Evolutionary conservation across 805 yeast genomes (phyloP), one percentile per base, ranked within the genome.

Genomic region (Starmerella stigmatis): DNA sequence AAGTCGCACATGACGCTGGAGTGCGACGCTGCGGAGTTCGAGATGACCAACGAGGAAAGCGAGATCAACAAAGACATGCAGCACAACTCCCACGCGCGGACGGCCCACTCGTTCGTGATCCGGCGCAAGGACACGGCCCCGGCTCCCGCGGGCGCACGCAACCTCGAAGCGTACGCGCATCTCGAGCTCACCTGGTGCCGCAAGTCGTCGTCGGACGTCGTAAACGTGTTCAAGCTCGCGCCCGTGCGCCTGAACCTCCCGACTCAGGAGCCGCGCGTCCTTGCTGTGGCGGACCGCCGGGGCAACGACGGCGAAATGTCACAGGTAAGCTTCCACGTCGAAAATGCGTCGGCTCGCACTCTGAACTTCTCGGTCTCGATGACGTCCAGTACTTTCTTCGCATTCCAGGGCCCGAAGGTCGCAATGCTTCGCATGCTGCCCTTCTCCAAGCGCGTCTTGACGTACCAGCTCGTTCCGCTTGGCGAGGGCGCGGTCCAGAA

Each of bases 311-410:
- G 52, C 67, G 13, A 60, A 57, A 34, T 58, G 76, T 35, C 65
- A 57, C 36, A 37, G 23, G 51, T 57, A 6, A 48, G 48, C 12
- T 83, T 74, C 57, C 67, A 70, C 42, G 57, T 84, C 40, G 94
- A 84, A 57, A 84, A 84, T 56, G 86, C 94, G 12, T 80, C 94
- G 0, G 69, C 81, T 2, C 67, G 80, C 35, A 71, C 79, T 2
- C 76, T 85, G 51, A 75, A 76, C 10, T 85, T 81, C 53, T 63
- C 78, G 11, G 66, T 77, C 2, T 64, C 68, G 11, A 60, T 77
- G 59, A 61, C 63, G 3, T 49, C 67, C 1, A 64, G 68, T 34
- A 64, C 64, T 20, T 60, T 55, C 54, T 72, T 61, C 58, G 65
- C 60, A 32, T 67, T 51, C 48, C 67, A 54, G 57, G 75, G 60